A percentile compares a stretch with the other conserved stretches of the same genome.
phyloP scores from a whole-genome alignment of 495 filamentous ascomycete genomes.

The Alectoria sarmentosa region DNA sequence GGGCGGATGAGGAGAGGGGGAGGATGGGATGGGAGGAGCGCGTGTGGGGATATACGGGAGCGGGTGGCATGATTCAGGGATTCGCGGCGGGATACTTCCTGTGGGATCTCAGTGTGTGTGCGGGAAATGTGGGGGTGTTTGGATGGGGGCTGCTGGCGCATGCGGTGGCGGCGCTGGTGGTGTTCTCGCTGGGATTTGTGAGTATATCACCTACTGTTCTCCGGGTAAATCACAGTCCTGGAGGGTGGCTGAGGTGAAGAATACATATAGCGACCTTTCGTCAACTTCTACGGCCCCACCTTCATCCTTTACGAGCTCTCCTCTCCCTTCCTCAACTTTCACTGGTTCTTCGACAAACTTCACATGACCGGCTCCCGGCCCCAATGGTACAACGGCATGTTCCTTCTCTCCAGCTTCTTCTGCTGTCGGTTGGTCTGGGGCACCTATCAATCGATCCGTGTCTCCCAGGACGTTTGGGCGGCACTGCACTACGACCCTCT shows the following conservation, averaged over 20 bases:
- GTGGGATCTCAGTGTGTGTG: slow-evolving; percentile 79
- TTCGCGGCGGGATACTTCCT: slow-evolving; percentile 92
- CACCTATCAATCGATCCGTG: slow-evolving; percentile 66
- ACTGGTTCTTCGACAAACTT: slow-evolving; percentile 99
- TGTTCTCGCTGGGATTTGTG: slow-evolving; percentile 91
- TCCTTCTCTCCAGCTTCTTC: slow-evolving; percentile 69
- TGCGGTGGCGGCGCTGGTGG: slow-evolving; percentile 72
- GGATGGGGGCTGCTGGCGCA: slow-evolving; percentile 86
- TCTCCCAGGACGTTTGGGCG: slow-evolving; percentile 75
- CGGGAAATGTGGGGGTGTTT: slow-evolving; percentile 67
- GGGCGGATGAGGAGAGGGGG: slow-evolving; percentile 64
- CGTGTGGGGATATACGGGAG: slow-evolving; percentile 86
- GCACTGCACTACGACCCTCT: slow-evolving; percentile 39
- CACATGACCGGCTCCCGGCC: slow-evolving; percentile 76
- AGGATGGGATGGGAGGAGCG: slow-evolving; percentile 65
- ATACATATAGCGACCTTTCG: slow-evolving; percentile 72
- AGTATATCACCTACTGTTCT: slow-evolving; percentile 36
- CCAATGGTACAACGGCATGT: slow-evolving; percentile 84
- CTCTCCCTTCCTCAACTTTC: slow-evolving; percentile 87
- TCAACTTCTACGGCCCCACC: slow-evolving; percentile 83
- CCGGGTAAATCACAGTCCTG: neutral
- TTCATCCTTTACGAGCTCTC: slow-evolving; percentile 99
- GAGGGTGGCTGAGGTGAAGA: slow-evolving; percentile 1
- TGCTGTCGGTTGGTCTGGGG: slow-evolving; percentile 87
- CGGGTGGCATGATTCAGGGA: slow-evolving; percentile 72